Evolutionary conservation across 768 basidiomycete genomes (phyloP), one percentile per base, ranked within the genome.

Genomic region (Roridomyces roridus): DNA sequence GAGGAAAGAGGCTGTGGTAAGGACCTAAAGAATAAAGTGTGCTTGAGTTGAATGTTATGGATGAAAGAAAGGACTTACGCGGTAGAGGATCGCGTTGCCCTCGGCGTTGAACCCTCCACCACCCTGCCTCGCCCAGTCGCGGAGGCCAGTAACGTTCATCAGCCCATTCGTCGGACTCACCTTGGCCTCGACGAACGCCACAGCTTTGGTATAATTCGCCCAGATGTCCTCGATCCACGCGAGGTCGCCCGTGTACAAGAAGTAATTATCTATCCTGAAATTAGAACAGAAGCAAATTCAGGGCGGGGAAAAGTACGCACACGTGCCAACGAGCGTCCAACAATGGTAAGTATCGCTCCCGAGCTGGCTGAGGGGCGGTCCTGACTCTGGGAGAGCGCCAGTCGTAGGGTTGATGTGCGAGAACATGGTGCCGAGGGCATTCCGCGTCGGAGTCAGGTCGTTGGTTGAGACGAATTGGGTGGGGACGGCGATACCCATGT

Each of bases 401-500:
- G 83, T 85, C 15, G 25, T 63, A 0, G 84, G 78, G 50, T 85
- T 76, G 53, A 83, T 80, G 2, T 75, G 74, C 3, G 81, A 72
- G 60, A 85, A 85, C 83, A 84, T 84, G 1, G 84, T 85, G 2
- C 80, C 76, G 4, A 86, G 74, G 0, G 85, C 84, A 57, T 85
- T 85, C 17, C 77, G 73, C 0, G 83, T 84, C 0, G 83, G 80
- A 2, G 84, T 55, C 4, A 86, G 76, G 58, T 85, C 85, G 59
- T 82, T 82, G 0, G 84, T 86, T 0, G 84, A 85, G 0, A 86
- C 85, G 57, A 86, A 85, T 63, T 83, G 80, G 1, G 83, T 78
- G 0, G 85, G 83, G 8, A 85, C 83, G 0, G 83, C 85, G 29
- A 86, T 83, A 12, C 85, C 85, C 84, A 85, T 85, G 63, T 86